These are phyloP conservation scores for Globisporangium takayamanum DNA, from an alignment of 352 stramenopile genomes.

Conservation along the genomic window DNA sequence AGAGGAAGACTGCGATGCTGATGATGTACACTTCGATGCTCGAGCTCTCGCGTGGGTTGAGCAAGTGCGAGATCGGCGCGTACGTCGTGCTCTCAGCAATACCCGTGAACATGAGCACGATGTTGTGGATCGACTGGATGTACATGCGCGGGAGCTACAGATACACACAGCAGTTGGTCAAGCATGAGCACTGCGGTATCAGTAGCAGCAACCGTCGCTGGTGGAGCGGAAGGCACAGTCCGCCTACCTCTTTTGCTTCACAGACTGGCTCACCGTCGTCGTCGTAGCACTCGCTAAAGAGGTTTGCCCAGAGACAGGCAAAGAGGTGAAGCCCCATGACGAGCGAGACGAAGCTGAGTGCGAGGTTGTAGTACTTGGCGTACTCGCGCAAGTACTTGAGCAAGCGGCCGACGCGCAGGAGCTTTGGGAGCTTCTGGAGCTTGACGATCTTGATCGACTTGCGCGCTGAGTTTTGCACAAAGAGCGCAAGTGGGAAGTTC, in stretches of 20 bases:
- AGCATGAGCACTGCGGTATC: background rate
- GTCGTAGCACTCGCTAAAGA: slow-evolving; percentile 60
- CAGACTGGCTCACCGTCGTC: slow-evolving; percentile 24
- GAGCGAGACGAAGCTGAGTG: slow-evolving; percentile 58
- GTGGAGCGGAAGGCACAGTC: background rate
- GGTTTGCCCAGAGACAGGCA: slow-evolving; percentile 60
- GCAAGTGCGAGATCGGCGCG: slow-evolving; percentile 41
- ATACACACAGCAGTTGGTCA: slow-evolving; percentile 2
- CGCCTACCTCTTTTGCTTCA: slow-evolving; percentile 27
- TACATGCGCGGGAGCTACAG: slow-evolving; percentile 54
- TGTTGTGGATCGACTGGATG: slow-evolving; percentile 62
- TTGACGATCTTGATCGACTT: slow-evolving; percentile 83
- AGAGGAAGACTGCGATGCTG: slow-evolving; percentile 62
- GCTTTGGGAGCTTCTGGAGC: slow-evolving; percentile 80
- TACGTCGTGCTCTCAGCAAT: slow-evolving; percentile 64
- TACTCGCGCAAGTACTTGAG: slow-evolving; percentile 79
- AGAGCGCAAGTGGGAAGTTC: slow-evolving; percentile 74
- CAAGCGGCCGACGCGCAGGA: slow-evolving; percentile 63
- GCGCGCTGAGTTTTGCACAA: slow-evolving; percentile 41
- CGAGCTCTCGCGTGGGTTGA: slow-evolving; percentile 32
- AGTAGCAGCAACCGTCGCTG: background rate
- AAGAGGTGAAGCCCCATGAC: slow-evolving; percentile 66
- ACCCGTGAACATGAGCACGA: slow-evolving; percentile 77
- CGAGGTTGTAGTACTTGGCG: slow-evolving; percentile 82
- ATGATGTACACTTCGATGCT: slow-evolving; percentile 52